Evolutionary conservation across 306 rosid species (phyloP).

Genomic region (Medicago ruthenica): DNA sequence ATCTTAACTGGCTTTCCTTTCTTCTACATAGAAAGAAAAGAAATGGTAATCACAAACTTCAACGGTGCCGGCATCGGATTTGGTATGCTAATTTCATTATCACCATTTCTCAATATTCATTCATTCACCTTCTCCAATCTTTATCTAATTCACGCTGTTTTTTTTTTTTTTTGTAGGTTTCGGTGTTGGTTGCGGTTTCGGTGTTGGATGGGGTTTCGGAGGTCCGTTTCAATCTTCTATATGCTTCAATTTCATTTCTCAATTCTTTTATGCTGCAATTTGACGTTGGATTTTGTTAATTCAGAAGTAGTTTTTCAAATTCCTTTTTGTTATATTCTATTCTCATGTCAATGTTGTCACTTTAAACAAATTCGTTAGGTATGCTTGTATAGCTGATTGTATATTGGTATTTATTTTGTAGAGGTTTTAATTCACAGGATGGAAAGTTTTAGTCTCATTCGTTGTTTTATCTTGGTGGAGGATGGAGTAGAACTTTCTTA

Average conservation of each 20-base stretch:
- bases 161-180: constrained; percentile 60
- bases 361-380: background rate
- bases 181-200: constrained; percentile 95
- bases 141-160: background rate
- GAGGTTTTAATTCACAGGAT: too few species aligned
- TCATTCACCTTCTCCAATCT: background rate
- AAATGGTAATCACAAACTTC: constrained; percentile 86
- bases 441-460: background rate
- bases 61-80: constrained; percentile 87
- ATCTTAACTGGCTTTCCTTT: too few species aligned
- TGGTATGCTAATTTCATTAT: constrained; percentile 54
- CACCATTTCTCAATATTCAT: background rate
- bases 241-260: constrained; percentile 36
- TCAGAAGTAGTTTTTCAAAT: too few species aligned
- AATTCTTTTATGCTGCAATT: background rate
- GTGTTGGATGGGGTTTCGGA: constrained; percentile 99
- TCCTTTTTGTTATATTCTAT: background rate
- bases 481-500: too few species aligned
- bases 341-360: constrained; percentile 6
- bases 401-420: background rate
- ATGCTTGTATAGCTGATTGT: background rate
- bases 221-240: constrained; percentile 50
- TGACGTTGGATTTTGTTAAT: too few species aligned
- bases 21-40: background rate
- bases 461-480: too few species aligned